Base-by-base conservation (phyloP, 2,329 filamentous ascomycete species). In the Colletotrichum navitas region DNA sequence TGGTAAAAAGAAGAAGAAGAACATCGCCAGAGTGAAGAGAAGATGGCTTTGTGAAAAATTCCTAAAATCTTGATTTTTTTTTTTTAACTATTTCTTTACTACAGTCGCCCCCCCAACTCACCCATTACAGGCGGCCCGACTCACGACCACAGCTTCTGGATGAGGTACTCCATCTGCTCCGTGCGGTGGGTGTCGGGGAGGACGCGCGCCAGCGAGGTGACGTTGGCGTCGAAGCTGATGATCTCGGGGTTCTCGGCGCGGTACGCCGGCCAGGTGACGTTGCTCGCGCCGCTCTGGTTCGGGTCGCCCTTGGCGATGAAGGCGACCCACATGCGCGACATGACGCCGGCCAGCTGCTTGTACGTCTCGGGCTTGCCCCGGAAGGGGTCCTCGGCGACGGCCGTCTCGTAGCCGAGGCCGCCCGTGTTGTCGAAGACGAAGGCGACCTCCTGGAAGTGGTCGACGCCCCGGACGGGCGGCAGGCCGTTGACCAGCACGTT, bases 241-340 rank as follows among this genome's bases (percentile, higher is more conserved):
- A 87, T 85, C 34, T 82, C 65, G 1, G 85, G 83, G 24, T 79
- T 74, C 5, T 77, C 75, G 3, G 79, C 69, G 1, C 78, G 79
- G 76, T 88, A 88, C 18, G 77, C 72, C 6, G 85, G 83, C 86
- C 86, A 88, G 36, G 49, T 24, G 18, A 56, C 56, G 18, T 24
- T 51, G 32, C 58, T 43, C 29, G 60, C 61, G 26, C 26, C 56
- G 41, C 55, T 54, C 59, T n/a, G 41, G 70, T 84, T 86, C 29
- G 86, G 86, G 76, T 86, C 80, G 26, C 82, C 76, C 55, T 79
- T 80, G 60, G 83, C 78, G 62, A 87, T 81, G 73, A 88, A 89
- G 5, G 80, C 81, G 32, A 85, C 82, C 87, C 87, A 89, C 81
- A 85, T 85, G 61, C 81, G 79, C 58, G 81, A 82, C 84, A 89